Conservation (phyloP, 208 protist species). For the Trypanosomatidae sp. region DNA sequence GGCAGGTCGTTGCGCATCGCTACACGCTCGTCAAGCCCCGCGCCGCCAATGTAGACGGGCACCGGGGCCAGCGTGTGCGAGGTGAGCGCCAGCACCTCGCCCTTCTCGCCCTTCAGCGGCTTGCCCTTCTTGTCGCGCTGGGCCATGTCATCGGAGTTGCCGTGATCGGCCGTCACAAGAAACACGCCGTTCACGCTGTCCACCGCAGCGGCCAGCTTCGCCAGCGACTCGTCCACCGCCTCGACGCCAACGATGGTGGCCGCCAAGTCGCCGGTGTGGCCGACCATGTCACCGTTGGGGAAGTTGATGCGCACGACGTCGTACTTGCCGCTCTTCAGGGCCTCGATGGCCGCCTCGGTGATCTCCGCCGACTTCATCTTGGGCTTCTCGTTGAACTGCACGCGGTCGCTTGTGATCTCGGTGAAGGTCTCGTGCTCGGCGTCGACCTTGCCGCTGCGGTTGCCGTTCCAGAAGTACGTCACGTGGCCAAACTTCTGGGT, state of each 20-base stretch:
- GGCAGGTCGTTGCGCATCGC: constrained; percentile 86
- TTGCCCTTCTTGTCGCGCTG: constrained; percentile 94
- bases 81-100: constrained; percentile 85
- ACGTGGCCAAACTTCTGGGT: constrained; percentile 98
- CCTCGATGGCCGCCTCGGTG: constrained; percentile 87
- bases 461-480: constrained; percentile 98
- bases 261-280: constrained; percentile 93
- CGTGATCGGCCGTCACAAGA: constrained; percentile 95
- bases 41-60: constrained; percentile 90
- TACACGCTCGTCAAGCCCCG: constrained; percentile 75
- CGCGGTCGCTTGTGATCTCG: constrained; percentile 88
- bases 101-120: constrained; percentile 65
- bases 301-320: constrained; percentile 94
- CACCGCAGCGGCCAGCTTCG: constrained; percentile 79
- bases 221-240: constrained; percentile 85
- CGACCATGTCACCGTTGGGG: constrained; percentile 96
- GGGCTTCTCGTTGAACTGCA: constrained; percentile 94
- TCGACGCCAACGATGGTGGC: constrained; percentile 83
- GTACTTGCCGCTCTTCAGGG: constrained; percentile 90
- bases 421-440: constrained; percentile 89
- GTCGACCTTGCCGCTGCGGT: constrained; percentile 92
- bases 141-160: constrained; percentile 96
- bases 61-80: constrained; percentile 94
- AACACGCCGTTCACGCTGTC: constrained; percentile 84
- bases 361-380: constrained; percentile 95